Conservation (phyloP, 192 early-diverging fungal species). For the Coemansia sp. region DNA sequence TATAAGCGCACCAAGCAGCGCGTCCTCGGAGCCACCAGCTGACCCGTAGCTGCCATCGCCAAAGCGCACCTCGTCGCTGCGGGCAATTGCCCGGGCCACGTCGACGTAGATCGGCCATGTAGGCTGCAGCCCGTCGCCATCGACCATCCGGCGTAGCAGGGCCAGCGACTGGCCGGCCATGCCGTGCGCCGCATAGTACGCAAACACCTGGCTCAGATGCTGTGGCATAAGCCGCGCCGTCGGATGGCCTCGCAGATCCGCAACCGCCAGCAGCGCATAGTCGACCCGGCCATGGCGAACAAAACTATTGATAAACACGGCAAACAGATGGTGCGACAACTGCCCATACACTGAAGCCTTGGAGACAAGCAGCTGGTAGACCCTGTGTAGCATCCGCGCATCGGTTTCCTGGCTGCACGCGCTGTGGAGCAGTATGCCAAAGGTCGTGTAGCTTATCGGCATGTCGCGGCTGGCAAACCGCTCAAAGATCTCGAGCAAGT, state of each 20-base stretch:
- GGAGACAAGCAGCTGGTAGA: slow-evolving; percentile 21
- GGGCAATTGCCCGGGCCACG: slow-evolving; percentile 22
- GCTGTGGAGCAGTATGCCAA: slow-evolving; percentile 34
- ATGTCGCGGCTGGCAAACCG: slow-evolving; percentile 13
- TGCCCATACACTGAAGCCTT: not conserved
- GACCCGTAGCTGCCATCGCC: not conserved
- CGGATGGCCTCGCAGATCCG: slow-evolving; percentile 25
- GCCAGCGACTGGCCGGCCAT: slow-evolving; percentile 17
- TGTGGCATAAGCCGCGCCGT: slow-evolving; percentile 2
- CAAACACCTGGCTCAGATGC: slow-evolving; percentile 16
- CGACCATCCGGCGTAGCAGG: slow-evolving; percentile 19
- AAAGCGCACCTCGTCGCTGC: not conserved
- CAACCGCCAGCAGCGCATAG: slow-evolving; percentile 20
- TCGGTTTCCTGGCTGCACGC: slow-evolving; percentile 12
- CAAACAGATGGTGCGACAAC: slow-evolving; percentile 34
- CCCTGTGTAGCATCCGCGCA: slow-evolving; percentile 8
- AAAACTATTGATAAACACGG: slow-evolving; percentile 38
- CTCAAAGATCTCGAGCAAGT: slow-evolving; percentile 20
- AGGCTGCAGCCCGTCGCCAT: slow-evolving; percentile 9
- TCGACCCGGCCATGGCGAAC: slow-evolving; percentile 18
- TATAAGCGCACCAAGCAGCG: slow-evolving; percentile 6
- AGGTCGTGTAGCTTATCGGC: slow-evolving; percentile 26
- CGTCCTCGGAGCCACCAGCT: not conserved
- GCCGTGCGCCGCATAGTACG: slow-evolving; percentile 17
- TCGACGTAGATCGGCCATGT: slow-evolving; percentile 24